These are phyloP conservation scores for Mortierella sp. DNA, from an alignment of 371 early-diverging fungal genomes.

Conservation along the genomic window DNA sequence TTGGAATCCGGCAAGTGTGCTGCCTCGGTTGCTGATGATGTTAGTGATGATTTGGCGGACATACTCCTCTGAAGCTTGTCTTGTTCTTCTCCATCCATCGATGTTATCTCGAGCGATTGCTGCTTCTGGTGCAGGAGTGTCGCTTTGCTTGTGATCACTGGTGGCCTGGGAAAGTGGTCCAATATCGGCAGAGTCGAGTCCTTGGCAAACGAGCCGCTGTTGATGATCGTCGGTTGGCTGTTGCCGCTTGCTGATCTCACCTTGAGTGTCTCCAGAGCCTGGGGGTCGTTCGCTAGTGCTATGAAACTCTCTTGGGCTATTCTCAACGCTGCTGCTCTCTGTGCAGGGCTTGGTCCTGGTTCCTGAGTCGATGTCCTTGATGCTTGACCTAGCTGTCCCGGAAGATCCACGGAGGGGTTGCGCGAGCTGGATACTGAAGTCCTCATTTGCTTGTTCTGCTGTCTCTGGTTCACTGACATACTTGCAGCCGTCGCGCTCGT, in stretches of 20 bases:
- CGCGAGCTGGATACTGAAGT: conserved; percentile 21
- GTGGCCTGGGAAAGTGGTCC: conserved; percentile 12
- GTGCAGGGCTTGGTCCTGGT: conserved; percentile 42
- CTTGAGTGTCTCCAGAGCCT: conserved; percentile 27
- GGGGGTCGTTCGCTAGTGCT: conserved; percentile 38
- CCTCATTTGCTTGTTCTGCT: conserved; percentile 11
- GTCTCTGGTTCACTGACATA: not conserved
- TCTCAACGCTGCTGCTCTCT: conserved; percentile 36
- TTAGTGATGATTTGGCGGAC: conserved; percentile 31
- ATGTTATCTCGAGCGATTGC: conserved; percentile 7
- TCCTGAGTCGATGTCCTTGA: conserved; percentile 15
- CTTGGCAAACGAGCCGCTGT: conserved; percentile 25
- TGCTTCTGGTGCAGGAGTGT: not conserved
- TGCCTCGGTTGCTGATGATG: conserved; percentile 15
- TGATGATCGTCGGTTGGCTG: conserved; percentile 30
- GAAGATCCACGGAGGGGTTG: conserved; percentile 30
- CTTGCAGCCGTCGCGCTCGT: not conserved
- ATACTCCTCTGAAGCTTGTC: conserved; percentile 40
- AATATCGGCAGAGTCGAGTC: conserved; percentile 23
- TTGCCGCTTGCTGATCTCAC: conserved; percentile 1
- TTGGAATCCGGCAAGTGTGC: conserved; percentile 10
- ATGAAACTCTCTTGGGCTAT: conserved; percentile 36
- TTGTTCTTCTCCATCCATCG: conserved; percentile 6
- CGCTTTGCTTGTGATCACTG: conserved; percentile 19
- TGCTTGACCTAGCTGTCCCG: conserved; percentile 49